Percentiles rank a stretch among this genome's conserved stretches.
Conservation (phyloP, 2,329 filamentous ascomycete genomes). For the Corynespora cassiicola region DNA sequence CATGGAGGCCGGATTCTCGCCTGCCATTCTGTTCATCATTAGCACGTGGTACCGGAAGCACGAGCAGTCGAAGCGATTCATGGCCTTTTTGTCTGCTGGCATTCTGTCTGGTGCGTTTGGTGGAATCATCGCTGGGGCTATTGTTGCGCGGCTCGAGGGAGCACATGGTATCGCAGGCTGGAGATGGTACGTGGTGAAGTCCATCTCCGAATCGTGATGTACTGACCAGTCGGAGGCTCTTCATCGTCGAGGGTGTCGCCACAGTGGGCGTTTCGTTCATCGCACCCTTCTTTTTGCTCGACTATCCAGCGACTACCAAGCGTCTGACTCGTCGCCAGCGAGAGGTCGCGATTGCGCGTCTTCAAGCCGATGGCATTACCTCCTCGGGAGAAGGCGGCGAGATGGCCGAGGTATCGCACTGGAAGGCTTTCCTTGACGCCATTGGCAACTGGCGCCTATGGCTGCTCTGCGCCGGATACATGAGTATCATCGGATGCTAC, state of each 20-base stretch:
- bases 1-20: constrained; percentile 30
- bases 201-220: background rate
- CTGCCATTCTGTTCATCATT: constrained; percentile 31
- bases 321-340: constrained; percentile 54
- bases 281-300: constrained; percentile 30
- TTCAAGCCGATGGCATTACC: constrained; percentile 31
- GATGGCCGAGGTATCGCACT: constrained; percentile 22
- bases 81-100: constrained; percentile 27
- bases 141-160: constrained; percentile 24
- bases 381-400: constrained; percentile 23
- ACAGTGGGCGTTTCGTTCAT: constrained; percentile 25
- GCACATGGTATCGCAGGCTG: constrained; percentile 26
- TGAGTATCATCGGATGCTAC: constrained; percentile 36
- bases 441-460: constrained; percentile 29
- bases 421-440: constrained; percentile 26
- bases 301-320: constrained; percentile 42
- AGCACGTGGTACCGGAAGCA: constrained; percentile 31
- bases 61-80: constrained; percentile 34
- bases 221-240: constrained; percentile 18
- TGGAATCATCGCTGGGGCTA: constrained; percentile 27
- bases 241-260: constrained; percentile 31
- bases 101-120: constrained; percentile 30
- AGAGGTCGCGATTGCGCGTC: constrained; percentile 36
- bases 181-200: constrained; percentile 18
- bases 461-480: constrained; percentile 28